These are phyloP conservation scores for Vinca minor DNA, from an alignment of 257 asterid species.

Conservation along the genomic window DNA sequence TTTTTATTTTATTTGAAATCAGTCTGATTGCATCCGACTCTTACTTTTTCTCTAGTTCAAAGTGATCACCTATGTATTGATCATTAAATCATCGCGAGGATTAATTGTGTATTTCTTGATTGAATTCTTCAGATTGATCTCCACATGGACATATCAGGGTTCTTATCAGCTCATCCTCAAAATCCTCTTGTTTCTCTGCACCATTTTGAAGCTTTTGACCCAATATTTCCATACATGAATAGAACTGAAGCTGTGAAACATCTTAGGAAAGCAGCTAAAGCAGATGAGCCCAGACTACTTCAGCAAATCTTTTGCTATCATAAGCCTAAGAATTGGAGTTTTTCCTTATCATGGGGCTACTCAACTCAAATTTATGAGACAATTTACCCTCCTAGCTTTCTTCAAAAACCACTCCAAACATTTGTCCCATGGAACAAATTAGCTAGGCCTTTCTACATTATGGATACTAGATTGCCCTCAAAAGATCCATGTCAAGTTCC, in stretches of 20 bases:
- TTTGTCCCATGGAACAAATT: constrained; percentile 13
- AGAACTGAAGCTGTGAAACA: constrained; percentile 26
- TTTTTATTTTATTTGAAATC: too few relatives aligned
- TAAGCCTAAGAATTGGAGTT: constrained; percentile 29
- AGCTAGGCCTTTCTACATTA: constrained; percentile 22
- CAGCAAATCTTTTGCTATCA: constrained; percentile 41
- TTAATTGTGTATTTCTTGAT: too few relatives aligned
- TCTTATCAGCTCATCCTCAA: constrained; percentile 43
- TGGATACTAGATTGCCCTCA: constrained; percentile 6
- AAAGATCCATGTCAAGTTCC: constrained; percentile 24
- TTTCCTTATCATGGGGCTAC: constrained; percentile 46
- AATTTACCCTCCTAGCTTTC: constrained; percentile 31
- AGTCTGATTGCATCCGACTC: too few relatives aligned
- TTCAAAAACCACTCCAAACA: constrained; percentile 9
- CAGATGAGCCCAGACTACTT: constrained; percentile 26
- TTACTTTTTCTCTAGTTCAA: too few relatives aligned
- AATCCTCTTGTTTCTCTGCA: constrained; percentile 40
- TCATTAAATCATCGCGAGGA: too few relatives aligned
- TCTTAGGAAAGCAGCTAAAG: constrained; percentile 26
- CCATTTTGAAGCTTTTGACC: constrained; percentile 40
- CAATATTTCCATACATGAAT: constrained; percentile 41
- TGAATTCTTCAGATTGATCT: constrained; percentile 23
- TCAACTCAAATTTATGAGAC: constrained; percentile 31
- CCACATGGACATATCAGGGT: constrained; percentile 17
- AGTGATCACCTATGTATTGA: too few relatives aligned